Conservation (phyloP, 2,329 filamentous ascomycete species). For the Exophiala alcalophila region DNA sequence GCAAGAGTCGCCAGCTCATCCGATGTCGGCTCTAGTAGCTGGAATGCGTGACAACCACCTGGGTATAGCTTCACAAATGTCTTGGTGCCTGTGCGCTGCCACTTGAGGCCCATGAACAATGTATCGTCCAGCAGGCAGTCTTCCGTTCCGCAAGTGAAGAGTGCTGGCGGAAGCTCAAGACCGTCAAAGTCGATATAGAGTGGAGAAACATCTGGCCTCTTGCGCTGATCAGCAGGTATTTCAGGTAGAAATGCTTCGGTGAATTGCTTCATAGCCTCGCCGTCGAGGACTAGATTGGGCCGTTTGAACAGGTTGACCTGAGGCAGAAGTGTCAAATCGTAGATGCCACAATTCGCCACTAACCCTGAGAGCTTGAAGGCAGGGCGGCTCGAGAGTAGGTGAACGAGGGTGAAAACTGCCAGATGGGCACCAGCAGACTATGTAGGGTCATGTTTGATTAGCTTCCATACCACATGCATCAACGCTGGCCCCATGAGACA, state of each 20-base stretch:
- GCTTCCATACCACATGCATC: too few relatives aligned
- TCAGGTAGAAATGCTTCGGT: conserved; percentile 46
- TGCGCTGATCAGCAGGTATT: conserved; percentile 40
- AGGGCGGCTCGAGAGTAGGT: too few relatives aligned
- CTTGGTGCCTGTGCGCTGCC: conserved; percentile 50
- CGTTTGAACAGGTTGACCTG: too few relatives aligned
- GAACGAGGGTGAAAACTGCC: conserved; percentile 44
- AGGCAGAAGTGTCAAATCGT: too few relatives aligned
- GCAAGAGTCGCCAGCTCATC: too few relatives aligned
- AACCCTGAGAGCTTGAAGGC: too few relatives aligned
- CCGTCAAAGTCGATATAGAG: conserved; percentile 47
- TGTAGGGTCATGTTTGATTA: too few relatives aligned
- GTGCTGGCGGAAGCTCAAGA: conserved; percentile 46
- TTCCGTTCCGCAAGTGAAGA: conserved; percentile 55
- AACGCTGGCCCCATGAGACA: too few relatives aligned
- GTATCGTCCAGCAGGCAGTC: conserved; percentile 53
- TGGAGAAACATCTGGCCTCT: conserved; percentile 47
- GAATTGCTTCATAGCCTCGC: conserved; percentile 46
- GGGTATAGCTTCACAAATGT: conserved; percentile 51
- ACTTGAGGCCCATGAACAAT: conserved; percentile 53
- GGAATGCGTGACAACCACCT: too few relatives aligned
- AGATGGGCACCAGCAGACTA: conserved; percentile 52
- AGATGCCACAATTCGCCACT: too few relatives aligned
- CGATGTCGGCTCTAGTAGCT: too few relatives aligned
- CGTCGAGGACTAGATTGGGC: conserved; percentile 48